Base-by-base conservation (phyloP, 495 filamentous ascomycete species). In the Aspergillus olivimuriae region DNA sequence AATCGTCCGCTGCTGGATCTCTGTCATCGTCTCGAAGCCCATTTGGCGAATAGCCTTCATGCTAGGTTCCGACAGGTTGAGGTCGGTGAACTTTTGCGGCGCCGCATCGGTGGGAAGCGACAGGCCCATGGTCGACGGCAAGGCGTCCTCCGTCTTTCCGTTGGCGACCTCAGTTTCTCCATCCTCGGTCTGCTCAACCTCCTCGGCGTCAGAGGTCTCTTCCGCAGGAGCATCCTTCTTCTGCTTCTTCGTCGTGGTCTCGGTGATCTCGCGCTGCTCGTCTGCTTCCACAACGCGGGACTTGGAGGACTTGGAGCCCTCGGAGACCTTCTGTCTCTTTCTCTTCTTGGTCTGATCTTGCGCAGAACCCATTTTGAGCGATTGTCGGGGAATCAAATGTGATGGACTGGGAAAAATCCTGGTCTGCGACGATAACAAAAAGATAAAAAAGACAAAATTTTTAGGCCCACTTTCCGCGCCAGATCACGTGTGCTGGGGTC, bases 21-120 rank as follows among this genome's bases (percentile, higher is more conserved):
- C 89, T 1, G 92, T 97, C 92, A 98, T 94, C 14, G 76, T 87
- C 56, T 86, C 81, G 61, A 96, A 96, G 4, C 83, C 82, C 89
- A 98, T 95, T 16, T 83, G 87, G 39, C 81, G 72, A 46, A 98
- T 91, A 9, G 86, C 91, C 65, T 86, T 78, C 73, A 87, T 83
- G 1, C 89, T 95, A 62, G 84, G 89, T 31, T 84, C 80, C 2
- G 87, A 92, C 4, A 98, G 74, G 28, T 86, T 86, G 49, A 98
- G 75, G 40, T 96, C 87, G 14, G 78, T 62, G 59, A 98, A 98
- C 38, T 73, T 73, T 41, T 73, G 50, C 5, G 81, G 74, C 18
- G 24, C 24, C 5, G 24, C 24, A 11, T 28, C 24, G 24, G 24
- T 28, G 24, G 24, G 24, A 5, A 28, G 59, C 0, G 83, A 83